A percentile compares a stretch with the other conserved stretches of the same genome.
Conservation (phyloP, 2,329 filamentous ascomycete species). For the Talaromyces atroroseus region DNA sequence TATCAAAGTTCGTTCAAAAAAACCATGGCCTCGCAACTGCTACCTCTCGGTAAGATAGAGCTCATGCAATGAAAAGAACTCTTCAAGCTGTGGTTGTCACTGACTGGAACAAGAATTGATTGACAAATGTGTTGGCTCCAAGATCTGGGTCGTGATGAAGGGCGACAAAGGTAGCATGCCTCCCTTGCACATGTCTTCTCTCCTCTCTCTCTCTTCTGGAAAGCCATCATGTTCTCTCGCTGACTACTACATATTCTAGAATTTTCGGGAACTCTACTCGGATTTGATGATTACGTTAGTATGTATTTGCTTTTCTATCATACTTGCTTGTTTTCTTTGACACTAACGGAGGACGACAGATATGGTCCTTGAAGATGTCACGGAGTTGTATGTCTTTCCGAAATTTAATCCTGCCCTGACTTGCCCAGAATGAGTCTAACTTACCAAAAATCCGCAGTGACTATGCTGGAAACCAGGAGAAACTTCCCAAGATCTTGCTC, state of each 20-base stretch:
- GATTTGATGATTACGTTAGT: slow-evolving; percentile 99
- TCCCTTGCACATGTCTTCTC: neutral
- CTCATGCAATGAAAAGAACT: neutral
- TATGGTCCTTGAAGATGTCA: slow-evolving; percentile 97
- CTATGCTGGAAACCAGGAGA: slow-evolving; percentile 79
- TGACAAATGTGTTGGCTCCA: slow-evolving; percentile 96
- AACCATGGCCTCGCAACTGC: slow-evolving; percentile 66
- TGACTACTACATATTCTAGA: slow-evolving; percentile 50
- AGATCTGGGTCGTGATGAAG: slow-evolving; percentile 99
- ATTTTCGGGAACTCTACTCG: slow-evolving; percentile 88
- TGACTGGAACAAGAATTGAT: slow-evolving; percentile 68
- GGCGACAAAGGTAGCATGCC: slow-evolving; percentile 76
- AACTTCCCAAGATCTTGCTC: slow-evolving; percentile 87
- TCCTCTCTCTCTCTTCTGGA: slow-evolving; percentile 12
- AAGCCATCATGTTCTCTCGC: neutral
- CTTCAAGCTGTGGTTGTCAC: slow-evolving; percentile 2
- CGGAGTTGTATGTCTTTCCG: slow-evolving; percentile 66
- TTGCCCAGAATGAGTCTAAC: neutral
- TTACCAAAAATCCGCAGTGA: slow-evolving; percentile 54
- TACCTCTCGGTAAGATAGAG: slow-evolving; percentile 57
- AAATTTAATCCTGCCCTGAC: neutral
- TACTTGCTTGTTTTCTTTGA: slow-evolving; percentile 17
- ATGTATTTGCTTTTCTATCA: slow-evolving; percentile 46
- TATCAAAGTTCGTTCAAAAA: slow-evolving; percentile 2
- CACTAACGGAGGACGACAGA: slow-evolving; percentile 50